Evolutionary conservation across 352 stramenopile genomes (phyloP).

Genomic region (Phytophthora pistaciae): DNA sequence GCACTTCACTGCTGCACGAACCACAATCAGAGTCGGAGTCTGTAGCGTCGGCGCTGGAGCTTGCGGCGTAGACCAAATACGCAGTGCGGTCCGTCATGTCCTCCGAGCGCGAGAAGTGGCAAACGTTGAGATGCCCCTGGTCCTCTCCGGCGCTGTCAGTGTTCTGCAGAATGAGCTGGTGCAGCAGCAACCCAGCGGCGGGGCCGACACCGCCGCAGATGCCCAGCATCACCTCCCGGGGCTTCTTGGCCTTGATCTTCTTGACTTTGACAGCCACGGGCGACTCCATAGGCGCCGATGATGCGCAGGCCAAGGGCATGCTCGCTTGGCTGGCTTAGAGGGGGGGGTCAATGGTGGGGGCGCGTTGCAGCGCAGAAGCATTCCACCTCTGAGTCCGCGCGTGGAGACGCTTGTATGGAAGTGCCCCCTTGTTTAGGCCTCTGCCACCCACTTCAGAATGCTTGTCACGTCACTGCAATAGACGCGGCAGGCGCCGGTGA

Average conservation of each 20-base stretch:
- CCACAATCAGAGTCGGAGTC: constrained; percentile 30
- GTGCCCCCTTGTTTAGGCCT: constrained; percentile 7
- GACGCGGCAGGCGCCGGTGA: constrained; percentile 11
- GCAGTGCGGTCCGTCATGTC: constrained; percentile 82
- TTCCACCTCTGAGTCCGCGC: constrained; percentile 11
- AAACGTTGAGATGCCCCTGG: constrained; percentile 73
- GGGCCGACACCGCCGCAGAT: constrained; percentile 81
- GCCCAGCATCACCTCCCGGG: constrained; percentile 64
- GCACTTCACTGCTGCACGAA: neutral
- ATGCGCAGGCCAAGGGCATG: constrained; percentile 1
- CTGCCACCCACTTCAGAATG: constrained; percentile 20
- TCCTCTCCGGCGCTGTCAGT: constrained; percentile 71
- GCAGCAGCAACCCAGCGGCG: constrained; percentile 73
- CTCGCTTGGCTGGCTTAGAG: neutral
- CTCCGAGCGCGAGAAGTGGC: constrained; percentile 77
- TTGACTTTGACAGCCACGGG: constrained; percentile 16
- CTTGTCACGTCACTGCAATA: constrained; percentile 7
- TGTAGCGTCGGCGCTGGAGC: constrained; percentile 12
- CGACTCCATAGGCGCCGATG: constrained; percentile 8
- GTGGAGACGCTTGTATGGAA: constrained; percentile 3
- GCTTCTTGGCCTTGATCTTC: constrained; percentile 21
- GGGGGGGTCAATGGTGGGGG: neutral
- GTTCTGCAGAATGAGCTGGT: constrained; percentile 78
- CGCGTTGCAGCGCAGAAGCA: constrained; percentile 4
- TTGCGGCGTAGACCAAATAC: constrained; percentile 50